phyloP scores from a whole-genome alignment of 2,329 filamentous ascomycete species.

The Pseudogymnoascus sp. region DNA sequence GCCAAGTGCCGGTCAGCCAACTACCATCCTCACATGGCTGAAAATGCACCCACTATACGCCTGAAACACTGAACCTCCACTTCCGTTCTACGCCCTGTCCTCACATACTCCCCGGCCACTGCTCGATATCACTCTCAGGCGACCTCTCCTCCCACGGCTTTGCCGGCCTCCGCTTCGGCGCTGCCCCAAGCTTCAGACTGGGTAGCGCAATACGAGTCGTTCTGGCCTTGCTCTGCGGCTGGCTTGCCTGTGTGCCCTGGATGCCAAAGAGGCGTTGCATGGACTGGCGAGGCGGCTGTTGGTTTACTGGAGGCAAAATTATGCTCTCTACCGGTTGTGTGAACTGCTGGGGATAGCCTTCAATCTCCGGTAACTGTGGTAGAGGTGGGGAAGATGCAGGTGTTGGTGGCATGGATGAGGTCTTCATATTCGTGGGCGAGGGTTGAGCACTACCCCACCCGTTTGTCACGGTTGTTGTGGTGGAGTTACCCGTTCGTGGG shows the following conservation, averaged over 20 bases:
- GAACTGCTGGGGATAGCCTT: not conserved
- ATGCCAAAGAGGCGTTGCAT: constrained; percentile 2
- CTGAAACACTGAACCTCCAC: not conserved
- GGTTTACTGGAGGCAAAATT: not conserved
- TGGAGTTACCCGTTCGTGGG: not conserved
- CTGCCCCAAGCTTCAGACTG: not conserved
- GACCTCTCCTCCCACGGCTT: not conserved
- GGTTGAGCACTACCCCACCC: not conserved
- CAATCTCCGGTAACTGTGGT: not conserved
- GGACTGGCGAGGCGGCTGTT: not conserved
- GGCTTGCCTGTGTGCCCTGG: not conserved
- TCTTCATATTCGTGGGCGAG: not conserved
- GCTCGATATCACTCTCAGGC: not conserved
- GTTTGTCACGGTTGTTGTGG: not conserved
- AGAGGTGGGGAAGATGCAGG: not conserved
- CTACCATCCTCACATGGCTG: not conserved
- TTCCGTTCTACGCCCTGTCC: not conserved
- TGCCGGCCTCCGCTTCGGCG: not conserved
- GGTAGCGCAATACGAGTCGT: not conserved
- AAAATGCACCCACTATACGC: constrained; percentile 1
- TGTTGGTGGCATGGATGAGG: not conserved
- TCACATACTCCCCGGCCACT: constrained; percentile 7
- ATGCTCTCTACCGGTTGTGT: not conserved
- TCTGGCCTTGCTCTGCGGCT: not conserved
- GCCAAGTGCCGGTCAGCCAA: not conserved